phyloP scores from a whole-genome alignment of 305 asterid species.

The Plantago lanceolata region DNA sequence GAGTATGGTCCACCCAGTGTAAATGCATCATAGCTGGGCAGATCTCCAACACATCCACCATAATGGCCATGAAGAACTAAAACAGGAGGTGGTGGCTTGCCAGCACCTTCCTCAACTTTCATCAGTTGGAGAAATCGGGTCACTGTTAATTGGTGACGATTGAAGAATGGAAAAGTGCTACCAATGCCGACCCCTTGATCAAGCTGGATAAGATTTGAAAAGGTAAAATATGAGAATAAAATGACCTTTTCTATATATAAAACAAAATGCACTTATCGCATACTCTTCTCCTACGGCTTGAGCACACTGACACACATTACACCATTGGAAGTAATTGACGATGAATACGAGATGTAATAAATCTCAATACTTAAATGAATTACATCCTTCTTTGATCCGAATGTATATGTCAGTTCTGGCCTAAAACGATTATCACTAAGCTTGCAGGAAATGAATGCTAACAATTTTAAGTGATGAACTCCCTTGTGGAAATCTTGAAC shows the following conservation, averaged over 20 bases:
- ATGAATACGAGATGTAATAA: too few species aligned
- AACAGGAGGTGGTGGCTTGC: constrained; percentile 88
- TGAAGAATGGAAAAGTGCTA: constrained; percentile 76
- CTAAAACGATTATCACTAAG: too few species aligned
- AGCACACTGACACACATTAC: background rate
- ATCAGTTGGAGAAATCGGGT: constrained; percentile 71
- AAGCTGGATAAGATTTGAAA: constrained; percentile 44
- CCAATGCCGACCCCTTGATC: constrained; percentile 97
- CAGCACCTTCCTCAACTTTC: constrained; percentile 87
- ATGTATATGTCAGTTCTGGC: too few species aligned
- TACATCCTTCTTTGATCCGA: too few species aligned
- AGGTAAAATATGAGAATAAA: background rate
- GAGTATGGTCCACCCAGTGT: constrained; percentile 95
- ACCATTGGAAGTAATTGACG: background rate
- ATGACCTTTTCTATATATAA: background rate
- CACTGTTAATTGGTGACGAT: constrained; percentile 82
- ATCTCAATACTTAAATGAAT: too few species aligned
- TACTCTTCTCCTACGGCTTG: background rate
- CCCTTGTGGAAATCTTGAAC: too few species aligned
- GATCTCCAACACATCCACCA: constrained; percentile 97
- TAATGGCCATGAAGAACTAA: constrained; percentile 91
- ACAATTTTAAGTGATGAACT: too few species aligned
- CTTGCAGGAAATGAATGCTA: too few species aligned
- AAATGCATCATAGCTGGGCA: constrained; percentile 93
- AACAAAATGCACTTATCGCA: background rate